These are phyloP conservation scores for Mycena rebaudengoi DNA, from an alignment of 768 basidiomycete genomes.

Conservation along the genomic window DNA sequence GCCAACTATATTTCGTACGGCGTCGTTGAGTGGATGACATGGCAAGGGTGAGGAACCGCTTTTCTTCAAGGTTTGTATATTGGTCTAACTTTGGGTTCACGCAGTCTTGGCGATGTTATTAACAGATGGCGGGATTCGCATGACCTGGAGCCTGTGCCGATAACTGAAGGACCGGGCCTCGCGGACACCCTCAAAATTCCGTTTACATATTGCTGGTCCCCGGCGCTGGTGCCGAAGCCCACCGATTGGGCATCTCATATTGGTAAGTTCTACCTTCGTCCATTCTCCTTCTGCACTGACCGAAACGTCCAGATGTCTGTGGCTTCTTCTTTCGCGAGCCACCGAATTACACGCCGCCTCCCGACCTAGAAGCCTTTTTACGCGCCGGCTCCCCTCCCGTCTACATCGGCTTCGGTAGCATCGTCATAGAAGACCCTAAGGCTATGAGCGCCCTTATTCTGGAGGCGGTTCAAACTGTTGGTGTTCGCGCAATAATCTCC, in stretches of 20 bases:
- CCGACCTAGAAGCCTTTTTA: slow-evolving; percentile 44
- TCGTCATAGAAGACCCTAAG: slow-evolving; percentile 17
- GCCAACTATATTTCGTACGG: slow-evolving; percentile 53
- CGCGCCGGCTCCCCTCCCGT: slow-evolving; percentile 44
- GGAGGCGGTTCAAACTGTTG: slow-evolving; percentile 45
- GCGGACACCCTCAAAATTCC: slow-evolving; percentile 49
- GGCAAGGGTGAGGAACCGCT: slow-evolving; percentile 45
- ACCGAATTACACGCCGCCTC: slow-evolving; percentile 40
- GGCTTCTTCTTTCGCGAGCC: slow-evolving; percentile 54
- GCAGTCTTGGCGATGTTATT: slow-evolving; percentile 52
- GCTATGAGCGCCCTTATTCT: slow-evolving; percentile 44
- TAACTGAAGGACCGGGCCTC: slow-evolving; percentile 44
- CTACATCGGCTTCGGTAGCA: slow-evolving; percentile 54
- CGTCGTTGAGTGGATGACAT: slow-evolving; percentile 52
- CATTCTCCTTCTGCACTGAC: slow-evolving; percentile 32
- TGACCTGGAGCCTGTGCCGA: slow-evolving; percentile 44
- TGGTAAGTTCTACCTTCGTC: slow-evolving; percentile 46
- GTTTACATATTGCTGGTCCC: slow-evolving; percentile 52
- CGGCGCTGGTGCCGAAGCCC: slow-evolving; percentile 49
- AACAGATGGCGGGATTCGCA: slow-evolving; percentile 50
- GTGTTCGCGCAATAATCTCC: slow-evolving; percentile 53
- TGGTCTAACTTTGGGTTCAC: background rate
- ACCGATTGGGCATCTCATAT: slow-evolving; percentile 52
- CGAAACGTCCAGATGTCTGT: slow-evolving; percentile 45
- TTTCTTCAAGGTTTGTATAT: background rate